phyloP scores from a whole-genome alignment of 1,139 yeast genomes.

The Yamadazyma songkhlaensis region DNA sequence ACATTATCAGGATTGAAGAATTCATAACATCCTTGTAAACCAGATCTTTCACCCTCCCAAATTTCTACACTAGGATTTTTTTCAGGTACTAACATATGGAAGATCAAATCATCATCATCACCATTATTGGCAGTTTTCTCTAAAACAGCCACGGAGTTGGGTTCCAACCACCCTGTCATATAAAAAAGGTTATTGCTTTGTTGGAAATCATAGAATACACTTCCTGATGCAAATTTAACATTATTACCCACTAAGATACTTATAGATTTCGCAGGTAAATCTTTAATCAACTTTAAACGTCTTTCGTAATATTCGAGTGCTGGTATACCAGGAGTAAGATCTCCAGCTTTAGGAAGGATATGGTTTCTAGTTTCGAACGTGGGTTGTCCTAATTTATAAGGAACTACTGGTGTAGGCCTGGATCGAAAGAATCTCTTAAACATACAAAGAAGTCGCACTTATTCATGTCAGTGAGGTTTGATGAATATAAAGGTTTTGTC shows the following conservation, averaged over 20 bases:
- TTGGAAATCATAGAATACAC: conserved; percentile 88
- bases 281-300: conserved; percentile 53
- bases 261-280: conserved; percentile 61
- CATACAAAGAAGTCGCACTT: not conserved
- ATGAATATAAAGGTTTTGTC: conserved; percentile 24
- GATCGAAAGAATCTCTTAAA: conserved; percentile 10
- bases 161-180: conserved; percentile 91
- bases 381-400: conserved; percentile 73
- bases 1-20: conserved; percentile 86
- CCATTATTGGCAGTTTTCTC: conserved; percentile 54
- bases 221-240: conserved; percentile 78
- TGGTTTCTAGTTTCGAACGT: conserved; percentile 80
- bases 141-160: conserved; percentile 73
- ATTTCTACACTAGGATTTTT: conserved; percentile 71
- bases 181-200: conserved; percentile 88
- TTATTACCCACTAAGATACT: conserved; percentile 75
- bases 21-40: conserved; percentile 76
- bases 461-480: conserved; percentile 15
- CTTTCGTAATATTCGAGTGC: conserved; percentile 80
- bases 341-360: conserved; percentile 67
- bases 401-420: conserved; percentile 19
- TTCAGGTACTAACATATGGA: conserved; percentile 87
- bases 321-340: conserved; percentile 83
- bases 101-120: conserved; percentile 49
- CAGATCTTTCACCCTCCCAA: conserved; percentile 96